A percentile compares a stretch with the other conserved stretches of the same genome.
These are phyloP conservation scores for Sugiyamaella valdiviana DNA, from an alignment of 805 yeast genomes.

Conservation along the genomic window DNA sequence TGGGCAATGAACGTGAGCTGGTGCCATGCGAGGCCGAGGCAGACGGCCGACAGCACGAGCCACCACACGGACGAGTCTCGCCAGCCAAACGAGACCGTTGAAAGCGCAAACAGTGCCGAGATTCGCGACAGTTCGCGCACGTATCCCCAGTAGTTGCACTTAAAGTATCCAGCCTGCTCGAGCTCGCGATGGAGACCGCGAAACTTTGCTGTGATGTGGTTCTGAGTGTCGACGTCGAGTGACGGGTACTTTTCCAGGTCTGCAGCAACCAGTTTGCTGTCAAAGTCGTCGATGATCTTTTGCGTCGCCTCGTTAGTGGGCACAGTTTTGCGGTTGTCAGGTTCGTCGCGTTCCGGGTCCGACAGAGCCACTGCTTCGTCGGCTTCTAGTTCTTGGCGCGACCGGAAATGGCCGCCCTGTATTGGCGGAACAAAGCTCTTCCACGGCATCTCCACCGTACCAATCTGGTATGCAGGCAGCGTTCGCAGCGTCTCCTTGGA, in stretches of 20 bases:
- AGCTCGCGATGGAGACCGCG: slow-evolving; percentile 52
- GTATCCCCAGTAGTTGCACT: slow-evolving; percentile 70
- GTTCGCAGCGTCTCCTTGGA: slow-evolving; percentile 46
- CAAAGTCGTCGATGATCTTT: slow-evolving; percentile 48
- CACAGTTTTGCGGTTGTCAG: not conserved
- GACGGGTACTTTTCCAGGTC: slow-evolving; percentile 57
- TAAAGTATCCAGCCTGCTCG: slow-evolving; percentile 54
- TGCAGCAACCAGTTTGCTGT: slow-evolving; percentile 46
- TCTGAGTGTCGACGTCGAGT: slow-evolving; percentile 64
- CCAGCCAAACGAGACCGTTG: slow-evolving; percentile 41
- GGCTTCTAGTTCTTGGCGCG: slow-evolving; percentile 27
- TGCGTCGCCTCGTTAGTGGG: slow-evolving; percentile 40
- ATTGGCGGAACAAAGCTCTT: slow-evolving; percentile 77
- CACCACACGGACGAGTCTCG: slow-evolving; percentile 20
- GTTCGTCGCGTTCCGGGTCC: slow-evolving; percentile 5
- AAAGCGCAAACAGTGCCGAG: slow-evolving; percentile 43
- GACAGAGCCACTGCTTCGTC: slow-evolving; percentile 19
- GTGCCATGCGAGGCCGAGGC: slow-evolving; percentile 78
- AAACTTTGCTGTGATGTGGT: slow-evolving; percentile 49
- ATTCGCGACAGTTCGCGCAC: slow-evolving; percentile 64
- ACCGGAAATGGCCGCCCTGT: slow-evolving; percentile 61
- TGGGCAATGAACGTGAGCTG: slow-evolving; percentile 84
- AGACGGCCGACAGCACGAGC: slow-evolving; percentile 52
- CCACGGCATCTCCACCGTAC: slow-evolving; percentile 62
- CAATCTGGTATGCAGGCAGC: slow-evolving; percentile 58